A percentile compares a stretch with the other conserved stretches of the same genome.
Conservation (phyloP, 2,329 filamentous ascomycete genomes). For the Cladosporium sp. region DNA sequence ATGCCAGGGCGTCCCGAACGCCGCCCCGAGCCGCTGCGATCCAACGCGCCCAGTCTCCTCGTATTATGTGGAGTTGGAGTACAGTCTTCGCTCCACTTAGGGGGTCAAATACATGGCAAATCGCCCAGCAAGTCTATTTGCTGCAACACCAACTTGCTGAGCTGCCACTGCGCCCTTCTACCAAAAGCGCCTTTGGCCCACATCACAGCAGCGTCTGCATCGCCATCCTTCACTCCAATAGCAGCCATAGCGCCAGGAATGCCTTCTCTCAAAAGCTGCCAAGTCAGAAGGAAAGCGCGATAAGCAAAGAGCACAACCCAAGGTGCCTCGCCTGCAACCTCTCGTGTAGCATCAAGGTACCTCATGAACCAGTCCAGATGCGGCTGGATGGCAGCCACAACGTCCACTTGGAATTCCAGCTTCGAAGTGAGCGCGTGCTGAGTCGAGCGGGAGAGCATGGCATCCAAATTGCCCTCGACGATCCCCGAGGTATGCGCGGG, state of each 20-base stretch:
- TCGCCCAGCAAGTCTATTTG: too few relatives aligned
- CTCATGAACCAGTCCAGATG: slow-evolving; percentile 9
- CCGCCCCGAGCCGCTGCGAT: too few relatives aligned
- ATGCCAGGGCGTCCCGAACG: too few relatives aligned
- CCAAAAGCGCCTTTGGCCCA: neutral
- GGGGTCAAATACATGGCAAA: too few relatives aligned
- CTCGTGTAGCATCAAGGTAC: neutral
- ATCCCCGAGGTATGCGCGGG: slow-evolving; percentile 8
- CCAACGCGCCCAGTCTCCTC: too few relatives aligned
- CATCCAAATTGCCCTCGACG: slow-evolving; percentile 5
- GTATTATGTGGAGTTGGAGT: too few relatives aligned
- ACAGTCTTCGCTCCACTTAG: too few relatives aligned
- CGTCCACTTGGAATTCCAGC: slow-evolving; percentile 1
- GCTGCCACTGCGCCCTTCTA: neutral
- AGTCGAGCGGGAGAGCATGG: slow-evolving; percentile 3
- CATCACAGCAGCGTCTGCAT: neutral
- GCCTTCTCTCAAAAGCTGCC: slow-evolving; percentile 4
- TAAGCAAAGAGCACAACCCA: slow-evolving; percentile 8
- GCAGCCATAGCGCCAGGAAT: slow-evolving; percentile 1
- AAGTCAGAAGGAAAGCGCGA: slow-evolving; percentile 5
- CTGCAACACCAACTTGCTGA: neutral
- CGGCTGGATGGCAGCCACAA: neutral
- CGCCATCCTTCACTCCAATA: neutral
- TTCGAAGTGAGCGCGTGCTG: neutral
- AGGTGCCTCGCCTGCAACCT: neutral